Evolutionary conservation across 2,329 filamentous ascomycete genomes (phyloP).

Genomic region (Ramularia collo-cygni): DNA sequence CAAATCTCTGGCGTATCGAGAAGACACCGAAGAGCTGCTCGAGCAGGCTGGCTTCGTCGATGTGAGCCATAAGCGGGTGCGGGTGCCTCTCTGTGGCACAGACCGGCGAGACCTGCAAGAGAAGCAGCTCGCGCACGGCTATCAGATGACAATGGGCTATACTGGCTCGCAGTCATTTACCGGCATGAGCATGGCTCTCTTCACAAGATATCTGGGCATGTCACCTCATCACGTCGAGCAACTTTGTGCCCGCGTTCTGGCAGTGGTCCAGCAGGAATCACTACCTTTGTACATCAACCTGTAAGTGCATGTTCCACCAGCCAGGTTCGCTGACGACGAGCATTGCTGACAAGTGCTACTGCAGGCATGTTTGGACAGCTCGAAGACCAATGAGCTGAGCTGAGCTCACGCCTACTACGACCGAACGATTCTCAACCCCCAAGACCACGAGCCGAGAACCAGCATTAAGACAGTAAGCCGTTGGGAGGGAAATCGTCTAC

Average conservation of each 20-base stretch:
- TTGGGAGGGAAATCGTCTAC: no score
- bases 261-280: slow-evolving; percentile 11
- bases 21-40: slow-evolving; percentile 55
- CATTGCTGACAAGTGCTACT: slow-evolving; percentile 9
- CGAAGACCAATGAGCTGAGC: slow-evolving; percentile 32
- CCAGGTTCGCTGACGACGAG: slow-evolving; percentile 13
- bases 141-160: slow-evolving; percentile 63
- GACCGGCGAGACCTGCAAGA: slow-evolving; percentile 57
- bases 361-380: slow-evolving; percentile 43
- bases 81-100: slow-evolving; percentile 58
- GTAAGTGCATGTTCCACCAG: slow-evolving; percentile 48
- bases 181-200: slow-evolving; percentile 28
- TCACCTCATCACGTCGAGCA: slow-evolving; percentile 52
- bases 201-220: slow-evolving; percentile 60
- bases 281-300: slow-evolving; percentile 57
- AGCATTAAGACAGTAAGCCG: no score
- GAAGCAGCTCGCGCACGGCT: slow-evolving; percentile 70
- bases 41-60: slow-evolving; percentile 70
- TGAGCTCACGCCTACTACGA: no score
- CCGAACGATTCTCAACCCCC: no score
- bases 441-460: no score
- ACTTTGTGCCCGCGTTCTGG: slow-evolving; percentile 55
- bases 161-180: slow-evolving; percentile 20
- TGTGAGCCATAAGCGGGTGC: slow-evolving; percentile 56
- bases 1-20: slow-evolving; percentile 60